These are phyloP conservation scores for Tetraselmis chui DNA, from an alignment of 139 green algal genomes.

Conservation along the genomic window DNA sequence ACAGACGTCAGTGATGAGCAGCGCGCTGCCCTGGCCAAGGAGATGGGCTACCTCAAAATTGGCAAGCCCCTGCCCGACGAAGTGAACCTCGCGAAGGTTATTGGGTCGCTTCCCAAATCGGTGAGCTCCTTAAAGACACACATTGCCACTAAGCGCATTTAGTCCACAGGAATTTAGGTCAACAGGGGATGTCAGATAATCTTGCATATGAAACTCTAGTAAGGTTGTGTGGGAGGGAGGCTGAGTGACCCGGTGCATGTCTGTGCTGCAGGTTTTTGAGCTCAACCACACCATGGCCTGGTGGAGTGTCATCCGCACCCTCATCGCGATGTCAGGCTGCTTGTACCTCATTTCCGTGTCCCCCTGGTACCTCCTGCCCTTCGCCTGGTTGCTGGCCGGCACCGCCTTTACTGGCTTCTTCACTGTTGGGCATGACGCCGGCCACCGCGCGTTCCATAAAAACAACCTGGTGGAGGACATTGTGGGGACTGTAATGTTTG, in stretches of 20 bases:
- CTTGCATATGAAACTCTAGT: background rate
- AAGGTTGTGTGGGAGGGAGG: too few species aligned
- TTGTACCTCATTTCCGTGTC: constrained; percentile 73
- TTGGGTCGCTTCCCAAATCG: constrained; percentile 70
- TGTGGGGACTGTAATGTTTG: constrained; percentile 87
- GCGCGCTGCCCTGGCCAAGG: constrained; percentile 28
- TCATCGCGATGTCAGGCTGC: constrained; percentile 50
- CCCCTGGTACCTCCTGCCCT: constrained; percentile 87
- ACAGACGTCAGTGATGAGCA: constrained; percentile 14
- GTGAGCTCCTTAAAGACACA: constrained; percentile 30
- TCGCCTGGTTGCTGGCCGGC: constrained; percentile 81
- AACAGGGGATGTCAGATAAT: too few species aligned
- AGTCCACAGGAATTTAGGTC: background rate
- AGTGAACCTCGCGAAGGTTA: constrained; percentile 74
- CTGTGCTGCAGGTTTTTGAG: constrained; percentile 87
- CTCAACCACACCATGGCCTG: constrained; percentile 71
- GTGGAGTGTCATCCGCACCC: constrained; percentile 50
- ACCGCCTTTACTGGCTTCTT: constrained; percentile 93
- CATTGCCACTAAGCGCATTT: background rate
- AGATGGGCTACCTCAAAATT: constrained; percentile 78
- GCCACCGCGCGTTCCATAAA: constrained; percentile 85
- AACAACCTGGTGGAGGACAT: constrained; percentile 97
- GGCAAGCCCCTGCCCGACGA: constrained; percentile 73
- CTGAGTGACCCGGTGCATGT: too few species aligned
- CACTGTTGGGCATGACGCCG: constrained; percentile 91